Evolutionary conservation across 495 filamentous ascomycete species (phyloP), one percentile per base, ranked within the genome.

Genomic region (Penicillium bovifimosum): DNA sequence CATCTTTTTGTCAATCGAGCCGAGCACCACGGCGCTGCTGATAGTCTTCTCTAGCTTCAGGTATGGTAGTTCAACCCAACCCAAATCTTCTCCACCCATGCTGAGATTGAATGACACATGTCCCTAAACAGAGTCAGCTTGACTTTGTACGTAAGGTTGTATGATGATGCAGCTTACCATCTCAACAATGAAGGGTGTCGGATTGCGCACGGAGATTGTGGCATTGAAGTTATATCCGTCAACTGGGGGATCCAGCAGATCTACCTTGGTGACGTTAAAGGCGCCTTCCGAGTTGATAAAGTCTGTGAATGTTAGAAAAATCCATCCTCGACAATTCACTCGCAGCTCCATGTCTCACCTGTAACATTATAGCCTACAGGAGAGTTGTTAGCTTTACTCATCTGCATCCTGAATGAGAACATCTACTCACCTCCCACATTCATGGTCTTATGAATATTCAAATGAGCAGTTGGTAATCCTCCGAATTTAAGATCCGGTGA

Each of bases 141-240:
- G 24, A n/a, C 28, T 29, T 10, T 16, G 33, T 31, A 41, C 35
- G 11, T 11, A 27, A 13, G 5, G 14, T 3, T n/a, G 20, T 14
- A 13, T 13, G 4, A 40, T 16, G 17, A 2, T n/a, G 18, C 5
- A 2, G 34, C 43, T 10, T 58, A 68, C 65, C 58, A 69, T 52
- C 38, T 67, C 58, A 4, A 69, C 53, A 11, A 24, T 56, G 35
- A 63, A 65, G 0, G 56, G 50, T 0, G 52, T 65, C 14, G 66
- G 62, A 20, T 63, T 67, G 10, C 46, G 52, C 7, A 69, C 14
- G 6, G 55, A 43, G 9, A 69, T 52, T 2, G 64, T 67, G 11
- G 66, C 64, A 54, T 69, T 67, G 29, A 69, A 48, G 26, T 69
- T 69, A 34, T 58, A 69, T 24, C 66, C 66, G 17, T 69, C 52